Base-by-base conservation (phyloP, 257 asterid species). In the Handroanthus guayacan region DNA sequence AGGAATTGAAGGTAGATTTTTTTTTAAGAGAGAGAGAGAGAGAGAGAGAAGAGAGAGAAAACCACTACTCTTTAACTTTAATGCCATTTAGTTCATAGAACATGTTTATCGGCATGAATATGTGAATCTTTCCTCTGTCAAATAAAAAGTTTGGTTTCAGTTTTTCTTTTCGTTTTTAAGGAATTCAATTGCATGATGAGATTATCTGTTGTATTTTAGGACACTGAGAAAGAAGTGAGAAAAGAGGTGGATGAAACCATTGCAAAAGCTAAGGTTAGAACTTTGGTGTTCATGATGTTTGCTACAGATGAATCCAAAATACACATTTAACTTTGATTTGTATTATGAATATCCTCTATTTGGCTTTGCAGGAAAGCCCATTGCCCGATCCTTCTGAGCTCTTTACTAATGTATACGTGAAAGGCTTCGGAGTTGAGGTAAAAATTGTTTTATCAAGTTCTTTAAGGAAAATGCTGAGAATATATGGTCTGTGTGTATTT, bases 251-350 rank as follows among this genome's bases (percentile, higher is more conserved):
- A 91, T 77, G 90, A 89, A 60, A 94, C 92, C 81, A 86, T 87
- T 57, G 91, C 92, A n/a, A 83, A 89, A 85, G 97, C 97, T 16
- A 91, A 90, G 96, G 96, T 88, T 75, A 48, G 85, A 71, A 80
- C 12, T 54, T 17, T 13, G 20, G 14, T 39, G 25, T 62, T 69
- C 14, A 45, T 17, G 31, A 16, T 55, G 48, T 62, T 75, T 34
- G 44, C 36, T 14, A 39, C 18, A 48, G 41, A 74, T 5, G 55
- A 45, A 55, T 72, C 36, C 51, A 0, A 31, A 52, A 20, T 25
- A 25, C 20, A 57, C 8, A 4, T n/a, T 65, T 41, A 47, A 56
- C 39, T 37, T 63, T 43, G 56, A 36, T 62, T 37, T 56, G 62
- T 34, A 50, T 75, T n/a, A 52, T 3, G 56, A 16, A 16, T 75